Percentiles rank a stretch among this genome's conserved stretches.
These are phyloP conservation scores for Trichoderma simmonsii DNA, from an alignment of 2,329 filamentous ascomycete species.

Conservation along the genomic window DNA sequence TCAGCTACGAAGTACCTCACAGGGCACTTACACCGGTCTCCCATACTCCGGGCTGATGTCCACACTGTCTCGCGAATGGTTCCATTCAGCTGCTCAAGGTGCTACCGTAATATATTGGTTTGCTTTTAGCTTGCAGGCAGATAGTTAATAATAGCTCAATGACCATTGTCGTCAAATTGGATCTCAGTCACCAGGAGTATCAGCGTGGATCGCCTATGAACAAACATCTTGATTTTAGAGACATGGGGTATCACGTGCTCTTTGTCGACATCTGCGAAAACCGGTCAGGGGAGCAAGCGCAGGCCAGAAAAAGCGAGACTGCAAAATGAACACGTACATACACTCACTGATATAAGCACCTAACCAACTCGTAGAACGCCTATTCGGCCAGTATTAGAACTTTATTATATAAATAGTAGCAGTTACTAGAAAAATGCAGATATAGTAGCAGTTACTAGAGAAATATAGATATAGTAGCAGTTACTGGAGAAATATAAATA, in stretches of 20 bases:
- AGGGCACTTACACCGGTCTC: background rate
- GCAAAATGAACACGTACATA: no score
- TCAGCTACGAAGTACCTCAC: background rate
- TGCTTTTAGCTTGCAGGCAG: background rate
- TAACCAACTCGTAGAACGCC: no score
- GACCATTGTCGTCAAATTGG: background rate
- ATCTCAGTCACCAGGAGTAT: background rate
- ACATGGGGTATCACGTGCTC: background rate
- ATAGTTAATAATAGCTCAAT: background rate
- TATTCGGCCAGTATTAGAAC: no score
- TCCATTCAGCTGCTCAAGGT: background rate
- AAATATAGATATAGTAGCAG: no score
- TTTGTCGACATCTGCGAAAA: background rate
- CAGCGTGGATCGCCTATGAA: background rate
- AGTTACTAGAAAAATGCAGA: no score
- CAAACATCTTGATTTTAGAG: background rate
- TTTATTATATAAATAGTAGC: no score
- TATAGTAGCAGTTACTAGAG: no score
- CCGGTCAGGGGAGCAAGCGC: background rate
- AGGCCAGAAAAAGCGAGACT: no score
- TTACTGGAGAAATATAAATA: no score
- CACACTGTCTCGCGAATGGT: background rate
- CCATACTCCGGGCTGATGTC: background rate
- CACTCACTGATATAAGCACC: no score
- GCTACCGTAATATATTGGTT: background rate